Evolutionary conservation across 495 filamentous ascomycete genomes (phyloP), one percentile per base, ranked within the genome.

Genomic region (Aspergillus bertholletiae): DNA sequence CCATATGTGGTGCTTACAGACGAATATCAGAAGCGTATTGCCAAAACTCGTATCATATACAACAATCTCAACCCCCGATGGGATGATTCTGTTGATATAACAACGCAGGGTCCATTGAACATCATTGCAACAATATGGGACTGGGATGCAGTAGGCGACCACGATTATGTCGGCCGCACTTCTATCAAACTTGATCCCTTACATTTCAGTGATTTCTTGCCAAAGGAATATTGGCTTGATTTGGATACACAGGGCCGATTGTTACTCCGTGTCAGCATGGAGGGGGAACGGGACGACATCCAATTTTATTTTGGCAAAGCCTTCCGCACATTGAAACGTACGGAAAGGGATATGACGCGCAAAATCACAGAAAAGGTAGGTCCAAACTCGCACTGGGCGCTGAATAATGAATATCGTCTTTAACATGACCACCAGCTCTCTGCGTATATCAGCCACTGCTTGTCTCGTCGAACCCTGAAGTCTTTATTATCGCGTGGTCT

Each of bases 111-210:
- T 1, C 84, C 93, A 30, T 75, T 97, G 37, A 96, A 96, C 61
- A 85, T 99, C 61, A 94, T 97, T 58, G 92, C 92, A 22, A 99
- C 94, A 1, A 88, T 97, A 23, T 99, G 95, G 95, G 95, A 99
- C 73, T 95, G 92, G 84, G 95, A 99, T 74, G 87, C 90, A 13
- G 84, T 99, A 52, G 94, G 95, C 39, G 95, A 99, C 64, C 94
- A 99, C 57, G 95, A 99, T 63, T 97, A 94, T 64, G 90, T 97
- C 35, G 94, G 94, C 12, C 84, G 94, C 48, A 96, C 94, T 11
- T 95, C 89, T 7, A 79, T 97, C 53, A 99, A 99, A 69, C 77
- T 99, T 18, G 94, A 99, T 59, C 94, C 94, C 9, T 78, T 88
- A 27, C 90, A 96, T 73, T 99, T 99, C 71, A 85, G 92, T 53